A percentile compares a stretch with the other conserved stretches of the same genome.
Conservation (phyloP, 345 rosid genomes). For the Bruguiera parviflora region DNA sequence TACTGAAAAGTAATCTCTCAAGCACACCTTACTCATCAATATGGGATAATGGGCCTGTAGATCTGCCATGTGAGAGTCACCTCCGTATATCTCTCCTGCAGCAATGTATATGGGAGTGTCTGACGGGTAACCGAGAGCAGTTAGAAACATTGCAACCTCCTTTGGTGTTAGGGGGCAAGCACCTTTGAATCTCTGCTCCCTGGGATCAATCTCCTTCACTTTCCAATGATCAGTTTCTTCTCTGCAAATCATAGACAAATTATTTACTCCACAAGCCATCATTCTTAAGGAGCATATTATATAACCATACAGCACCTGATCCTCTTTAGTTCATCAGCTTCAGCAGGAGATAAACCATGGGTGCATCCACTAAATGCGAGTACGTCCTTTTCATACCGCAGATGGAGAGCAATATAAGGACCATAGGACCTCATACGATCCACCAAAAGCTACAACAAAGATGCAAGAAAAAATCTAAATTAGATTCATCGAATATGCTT, state of each 20-base stretch:
- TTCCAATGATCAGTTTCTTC: slow-evolving; percentile 79
- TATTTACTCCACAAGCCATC: not conserved
- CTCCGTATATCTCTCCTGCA: slow-evolving; percentile 90
- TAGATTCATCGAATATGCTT: not conserved
- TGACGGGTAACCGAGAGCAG: slow-evolving; percentile 72
- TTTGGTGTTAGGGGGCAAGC: slow-evolving; percentile 82
- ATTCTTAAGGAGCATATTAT: not conserved
- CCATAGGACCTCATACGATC: slow-evolving; percentile 82
- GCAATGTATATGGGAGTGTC: slow-evolving; percentile 81
- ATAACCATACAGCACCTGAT: slow-evolving; percentile 49
- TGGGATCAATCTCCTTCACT: slow-evolving; percentile 75
- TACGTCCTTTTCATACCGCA: slow-evolving; percentile 88
- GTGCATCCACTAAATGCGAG: slow-evolving; percentile 90
- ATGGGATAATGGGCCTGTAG: slow-evolving; percentile 60
- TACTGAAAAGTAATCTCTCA: not conserved
- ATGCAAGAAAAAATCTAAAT: slow-evolving; percentile 11
- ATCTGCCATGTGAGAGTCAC: slow-evolving; percentile 62
- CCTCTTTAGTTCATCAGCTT: slow-evolving; percentile 72
- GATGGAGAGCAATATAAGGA: slow-evolving; percentile 71
- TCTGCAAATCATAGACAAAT: slow-evolving; percentile 43
- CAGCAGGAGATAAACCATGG: slow-evolving; percentile 60
- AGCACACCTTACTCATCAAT: slow-evolving; percentile 69
- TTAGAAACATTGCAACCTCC: slow-evolving; percentile 78
- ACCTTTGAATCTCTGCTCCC: slow-evolving; percentile 78
- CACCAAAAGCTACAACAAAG: slow-evolving; percentile 59